These are phyloP conservation scores for Sporothrix pallida DNA, from an alignment of 2,329 filamentous ascomycete genomes.

Conservation along the genomic window DNA sequence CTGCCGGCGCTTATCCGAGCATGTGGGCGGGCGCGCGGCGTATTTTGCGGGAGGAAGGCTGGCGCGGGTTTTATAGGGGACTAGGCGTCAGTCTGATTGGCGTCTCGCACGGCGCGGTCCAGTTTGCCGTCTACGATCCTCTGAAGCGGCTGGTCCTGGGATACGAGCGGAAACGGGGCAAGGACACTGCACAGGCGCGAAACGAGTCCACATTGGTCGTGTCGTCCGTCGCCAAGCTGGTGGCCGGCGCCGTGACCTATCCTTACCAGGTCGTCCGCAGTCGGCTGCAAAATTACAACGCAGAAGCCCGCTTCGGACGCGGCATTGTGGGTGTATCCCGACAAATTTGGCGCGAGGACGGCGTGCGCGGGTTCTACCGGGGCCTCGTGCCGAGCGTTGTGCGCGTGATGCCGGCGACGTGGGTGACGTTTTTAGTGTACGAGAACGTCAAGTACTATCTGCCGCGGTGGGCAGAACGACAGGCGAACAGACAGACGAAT, in stretches of 20 bases:
- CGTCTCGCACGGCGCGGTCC: slow-evolving; percentile 89
- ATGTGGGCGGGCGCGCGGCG: slow-evolving; percentile 73
- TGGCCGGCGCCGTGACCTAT: slow-evolving; percentile 89
- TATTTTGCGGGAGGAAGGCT: slow-evolving; percentile 73
- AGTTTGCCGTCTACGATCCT: slow-evolving; percentile 93
- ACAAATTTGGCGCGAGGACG: slow-evolving; percentile 80
- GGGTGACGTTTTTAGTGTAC: slow-evolving; percentile 96
- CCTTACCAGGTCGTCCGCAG: slow-evolving; percentile 93
- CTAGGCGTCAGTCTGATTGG: slow-evolving; percentile 82
- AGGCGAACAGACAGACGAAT: too few relatives aligned
- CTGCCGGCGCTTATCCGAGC: slow-evolving; percentile 78
- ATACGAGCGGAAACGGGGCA: neutral
- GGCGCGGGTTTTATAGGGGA: slow-evolving; percentile 84
- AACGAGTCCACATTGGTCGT: slow-evolving; percentile 81
- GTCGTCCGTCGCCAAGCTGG: slow-evolving; percentile 80
- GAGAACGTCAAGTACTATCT: slow-evolving; percentile 86
- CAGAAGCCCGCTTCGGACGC: slow-evolving; percentile 73
- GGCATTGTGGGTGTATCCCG: slow-evolving; percentile 71
- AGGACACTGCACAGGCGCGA: slow-evolving; percentile 53
- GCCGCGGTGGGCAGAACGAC: slow-evolving; percentile 47
- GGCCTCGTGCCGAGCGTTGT: slow-evolving; percentile 88
- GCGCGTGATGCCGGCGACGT: slow-evolving; percentile 89
- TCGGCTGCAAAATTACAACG: slow-evolving; percentile 86
- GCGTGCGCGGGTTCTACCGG: slow-evolving; percentile 84
- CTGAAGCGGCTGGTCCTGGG: slow-evolving; percentile 51